A percentile compares a stretch with the other conserved stretches of the same genome.
Evolutionary conservation across 2,329 filamentous ascomycete genomes (phyloP).

Genomic region (Xylariaceae sp.): DNA sequence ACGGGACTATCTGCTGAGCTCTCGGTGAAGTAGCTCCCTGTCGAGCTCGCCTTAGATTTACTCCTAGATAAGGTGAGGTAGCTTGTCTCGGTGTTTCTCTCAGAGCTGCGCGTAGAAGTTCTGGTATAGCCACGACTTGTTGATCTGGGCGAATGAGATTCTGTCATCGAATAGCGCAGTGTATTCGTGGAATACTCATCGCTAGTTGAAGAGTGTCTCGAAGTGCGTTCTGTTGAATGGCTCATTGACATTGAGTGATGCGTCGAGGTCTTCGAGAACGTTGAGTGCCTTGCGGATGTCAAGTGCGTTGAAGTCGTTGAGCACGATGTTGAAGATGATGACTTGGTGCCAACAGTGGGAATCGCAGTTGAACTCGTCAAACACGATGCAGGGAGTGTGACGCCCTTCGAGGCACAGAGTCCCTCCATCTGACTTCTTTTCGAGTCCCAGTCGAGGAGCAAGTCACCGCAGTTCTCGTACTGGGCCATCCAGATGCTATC

Average conservation of each 20-base stretch:
- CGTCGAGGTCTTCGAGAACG: not conserved
- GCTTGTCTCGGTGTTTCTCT: not conserved
- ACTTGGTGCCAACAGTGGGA: not conserved
- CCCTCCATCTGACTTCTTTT: constrained; percentile 5
- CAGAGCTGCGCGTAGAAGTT: not conserved
- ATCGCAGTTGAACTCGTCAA: constrained; percentile 5
- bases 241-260: not conserved
- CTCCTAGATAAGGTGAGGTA: not conserved
- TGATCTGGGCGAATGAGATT: not conserved
- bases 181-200: not conserved
- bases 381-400: constrained; percentile 10
- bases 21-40: too few species aligned
- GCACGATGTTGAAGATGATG: constrained; percentile 2
- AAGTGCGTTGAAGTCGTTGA: not conserved
- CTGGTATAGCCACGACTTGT: not conserved
- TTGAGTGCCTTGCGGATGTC: not conserved
- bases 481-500: constrained; percentile 21
- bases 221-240: not conserved
- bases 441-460: constrained; percentile 14
- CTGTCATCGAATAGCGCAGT: not conserved
- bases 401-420: constrained; percentile 7
- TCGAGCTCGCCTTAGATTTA: not conserved
- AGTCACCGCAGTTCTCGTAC: constrained; percentile 20
- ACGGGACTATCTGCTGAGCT: not conserved
- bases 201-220: not conserved